These are phyloP conservation scores for Exobasidium cylindrosporum DNA, from an alignment of 1,284 basidiomycete species.

Conservation along the genomic window DNA sequence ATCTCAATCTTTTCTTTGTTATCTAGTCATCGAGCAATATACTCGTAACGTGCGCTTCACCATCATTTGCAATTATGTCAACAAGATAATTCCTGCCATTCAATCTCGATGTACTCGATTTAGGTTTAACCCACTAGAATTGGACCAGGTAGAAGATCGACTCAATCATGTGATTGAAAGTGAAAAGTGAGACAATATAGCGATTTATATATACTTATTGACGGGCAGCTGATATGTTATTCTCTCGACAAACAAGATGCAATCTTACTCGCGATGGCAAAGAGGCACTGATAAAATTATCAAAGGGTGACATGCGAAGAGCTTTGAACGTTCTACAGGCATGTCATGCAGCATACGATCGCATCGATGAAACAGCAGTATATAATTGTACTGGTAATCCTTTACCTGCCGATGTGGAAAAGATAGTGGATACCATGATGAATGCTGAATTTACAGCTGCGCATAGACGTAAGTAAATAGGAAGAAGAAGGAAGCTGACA, in stretches of 20 bases:
- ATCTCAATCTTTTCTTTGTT: background rate
- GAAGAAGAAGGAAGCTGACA: too few relatives aligned
- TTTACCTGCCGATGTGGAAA: constrained; percentile 87
- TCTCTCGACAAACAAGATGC: constrained; percentile 62
- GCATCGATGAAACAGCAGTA: constrained; percentile 80
- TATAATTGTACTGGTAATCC: constrained; percentile 97
- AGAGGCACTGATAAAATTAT: constrained; percentile 83
- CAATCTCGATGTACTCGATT: constrained; percentile 98
- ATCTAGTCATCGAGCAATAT: constrained; percentile 88
- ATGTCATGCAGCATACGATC: constrained; percentile 91
- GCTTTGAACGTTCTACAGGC: constrained; percentile 95
- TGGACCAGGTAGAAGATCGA: constrained; percentile 78
- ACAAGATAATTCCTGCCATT: constrained; percentile 97
- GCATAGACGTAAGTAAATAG: constrained; percentile 68
- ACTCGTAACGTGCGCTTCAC: constrained; percentile 98
- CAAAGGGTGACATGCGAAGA: constrained; percentile 94
- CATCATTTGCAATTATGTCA: constrained; percentile 99
- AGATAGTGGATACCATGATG: constrained; percentile 92
- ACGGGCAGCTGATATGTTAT: background rate
- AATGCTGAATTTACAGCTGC: constrained; percentile 91
- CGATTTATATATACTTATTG: too few relatives aligned
- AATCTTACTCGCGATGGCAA: constrained; percentile 82
- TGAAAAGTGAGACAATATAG: constrained; percentile 67
- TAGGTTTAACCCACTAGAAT: constrained; percentile 86
- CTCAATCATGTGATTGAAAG: constrained; percentile 75